Conservation (phyloP, 305 asterid genomes). For the Fraxinus sp. region DNA sequence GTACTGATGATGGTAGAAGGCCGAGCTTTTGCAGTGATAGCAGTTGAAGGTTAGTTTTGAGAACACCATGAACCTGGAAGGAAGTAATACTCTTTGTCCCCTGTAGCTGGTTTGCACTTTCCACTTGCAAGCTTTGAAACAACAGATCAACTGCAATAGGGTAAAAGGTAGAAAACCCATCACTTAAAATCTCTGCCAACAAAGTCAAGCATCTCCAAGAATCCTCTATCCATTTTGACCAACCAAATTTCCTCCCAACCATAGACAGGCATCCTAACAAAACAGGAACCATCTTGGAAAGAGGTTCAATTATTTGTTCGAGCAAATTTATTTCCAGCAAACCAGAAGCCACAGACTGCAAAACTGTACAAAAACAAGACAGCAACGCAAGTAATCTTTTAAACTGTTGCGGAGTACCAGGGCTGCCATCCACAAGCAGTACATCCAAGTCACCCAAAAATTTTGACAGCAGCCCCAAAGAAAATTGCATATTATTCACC, state of each 20-base stretch:
- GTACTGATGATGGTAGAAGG: slow-evolving; percentile 71
- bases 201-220: slow-evolving; percentile 98
- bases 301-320: slow-evolving; percentile 79
- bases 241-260: slow-evolving; percentile 89
- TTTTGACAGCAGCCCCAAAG: slow-evolving; percentile 84
- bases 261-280: slow-evolving; percentile 75
- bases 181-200: slow-evolving; percentile 93
- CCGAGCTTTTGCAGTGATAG: slow-evolving; percentile 94
- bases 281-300: slow-evolving; percentile 81
- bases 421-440: slow-evolving; percentile 86
- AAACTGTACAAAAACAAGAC: slow-evolving; percentile 86
- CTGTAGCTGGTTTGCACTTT: slow-evolving; percentile 32
- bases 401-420: slow-evolving; percentile 78
- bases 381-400: slow-evolving; percentile 76
- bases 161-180: slow-evolving; percentile 75
- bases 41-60: slow-evolving; percentile 90
- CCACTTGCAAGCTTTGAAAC: slow-evolving; percentile 81
- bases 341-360: slow-evolving; percentile 96
- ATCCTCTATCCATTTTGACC: slow-evolving; percentile 95
- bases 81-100: slow-evolving; percentile 53
- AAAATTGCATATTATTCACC: slow-evolving; percentile 96
- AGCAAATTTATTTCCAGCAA: slow-evolving; percentile 90
- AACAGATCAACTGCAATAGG: slow-evolving; percentile 72
- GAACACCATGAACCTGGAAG: slow-evolving; percentile 93
- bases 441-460: slow-evolving; percentile 96